Evolutionary conservation across 225 moss, liverwort and hornwort genomes (phyloP), one percentile per base, ranked within the genome.

Genomic region (Lunularia cruciata): DNA sequence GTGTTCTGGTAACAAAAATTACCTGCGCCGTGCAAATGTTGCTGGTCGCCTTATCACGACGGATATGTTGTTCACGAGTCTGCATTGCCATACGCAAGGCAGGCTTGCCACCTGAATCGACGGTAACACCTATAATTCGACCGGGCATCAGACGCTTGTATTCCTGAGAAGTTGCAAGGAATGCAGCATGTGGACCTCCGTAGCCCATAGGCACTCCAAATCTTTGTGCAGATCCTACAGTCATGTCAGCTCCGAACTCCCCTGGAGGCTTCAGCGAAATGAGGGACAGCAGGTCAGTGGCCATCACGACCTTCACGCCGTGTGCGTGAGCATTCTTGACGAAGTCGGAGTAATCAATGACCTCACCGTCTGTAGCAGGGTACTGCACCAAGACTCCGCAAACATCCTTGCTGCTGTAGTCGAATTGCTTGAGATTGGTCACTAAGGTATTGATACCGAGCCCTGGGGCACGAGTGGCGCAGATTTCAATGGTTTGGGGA

Each of bases 11-110:
- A 37, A 38, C 15, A 38, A 11, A n/a, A 54, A 6, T 57, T 53
- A 94, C 94, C 91, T 95, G 94, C 22, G 96, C 96, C 14, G 96
- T 98, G 32, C 96, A 98, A 69, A 98, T 98, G 73, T 98, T 98
- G 79, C 96, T 98, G 22, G 96, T 98, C 16, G 96, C 96, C 81
- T 98, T 98, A 79, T 92, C 92, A 57, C 96, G 88, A 45, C 96
- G 89, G 70, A 98, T 98, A 63, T 92, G 92, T 76, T 92, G 96
- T 77, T 98, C 96, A 63, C 96, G 88, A 26, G 96, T 98, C 82
- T 98, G 96, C 96, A 98, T 98, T 62, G 96, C 96, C 96, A 98
- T 98, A 27, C 96, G 87, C 65, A 98, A 73, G 35, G 90, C 89
- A 8, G 96, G 96, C 75, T 98, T 98, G 8, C 96, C 96, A 18